A percentile compares a stretch with the other conserved stretches of the same genome.
phyloP scores from a whole-genome alignment of 306 rosid genomes.

The Rubus idaeus region DNA sequence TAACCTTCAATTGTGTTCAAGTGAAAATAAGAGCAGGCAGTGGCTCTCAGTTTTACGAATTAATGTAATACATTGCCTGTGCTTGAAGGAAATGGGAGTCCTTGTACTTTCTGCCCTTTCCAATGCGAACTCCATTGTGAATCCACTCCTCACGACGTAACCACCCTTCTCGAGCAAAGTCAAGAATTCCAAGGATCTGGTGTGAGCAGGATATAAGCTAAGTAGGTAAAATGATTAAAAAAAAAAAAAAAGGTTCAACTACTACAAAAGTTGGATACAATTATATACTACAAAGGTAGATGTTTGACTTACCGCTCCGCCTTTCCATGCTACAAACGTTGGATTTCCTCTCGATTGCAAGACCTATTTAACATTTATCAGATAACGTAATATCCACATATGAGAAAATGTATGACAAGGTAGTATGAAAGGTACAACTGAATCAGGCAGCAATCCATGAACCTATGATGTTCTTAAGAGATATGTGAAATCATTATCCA shows the following conservation, averaged over 20 bases:
- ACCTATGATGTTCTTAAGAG: neutral
- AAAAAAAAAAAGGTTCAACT: conserved; percentile 1
- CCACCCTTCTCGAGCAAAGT: conserved; percentile 90
- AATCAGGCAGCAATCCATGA: neutral
- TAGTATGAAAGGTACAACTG: neutral
- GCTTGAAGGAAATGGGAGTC: conserved; percentile 88
- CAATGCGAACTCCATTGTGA: conserved; percentile 61
- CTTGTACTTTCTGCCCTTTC: conserved; percentile 82
- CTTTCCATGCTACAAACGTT: conserved; percentile 76
- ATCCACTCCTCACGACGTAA: conserved; percentile 86
- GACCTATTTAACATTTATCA: conserved; percentile 50
- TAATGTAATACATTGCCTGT: conserved; percentile 92
- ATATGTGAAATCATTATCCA: neutral
- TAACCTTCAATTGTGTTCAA: neutral
- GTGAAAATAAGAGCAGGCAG: conserved; percentile 3
- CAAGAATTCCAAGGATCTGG: conserved; percentile 89
- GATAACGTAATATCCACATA: conserved; percentile 1
- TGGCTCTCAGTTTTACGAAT: conserved; percentile 43
- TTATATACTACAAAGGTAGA: neutral
- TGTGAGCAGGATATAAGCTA: neutral
- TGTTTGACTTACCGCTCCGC: conserved; percentile 83
- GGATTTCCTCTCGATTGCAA: conserved; percentile 85
- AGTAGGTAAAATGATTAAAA: conserved; percentile 2
- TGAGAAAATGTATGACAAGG: neutral
- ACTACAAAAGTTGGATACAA: neutral